These are phyloP conservation scores for Dittrichia graveolens DNA, from an alignment of 129 eudicot genomes.

Conservation along the genomic window DNA sequence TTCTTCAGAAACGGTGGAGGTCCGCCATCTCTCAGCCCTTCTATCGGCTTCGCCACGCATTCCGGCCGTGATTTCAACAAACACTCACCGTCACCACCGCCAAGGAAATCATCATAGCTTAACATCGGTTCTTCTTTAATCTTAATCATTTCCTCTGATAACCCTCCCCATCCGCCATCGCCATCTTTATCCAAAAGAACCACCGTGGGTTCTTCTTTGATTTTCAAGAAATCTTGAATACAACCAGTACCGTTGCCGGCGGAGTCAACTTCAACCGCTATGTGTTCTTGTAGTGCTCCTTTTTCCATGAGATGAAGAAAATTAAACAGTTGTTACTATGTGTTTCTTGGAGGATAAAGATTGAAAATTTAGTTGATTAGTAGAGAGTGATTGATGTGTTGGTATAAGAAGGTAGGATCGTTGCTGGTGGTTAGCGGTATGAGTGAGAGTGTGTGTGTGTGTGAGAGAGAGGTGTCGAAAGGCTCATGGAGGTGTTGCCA, in stretches of 20 bases:
- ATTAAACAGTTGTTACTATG: neutral
- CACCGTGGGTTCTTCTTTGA: conserved; percentile 49
- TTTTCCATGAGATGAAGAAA: conserved; percentile 7
- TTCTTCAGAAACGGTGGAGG: conserved; percentile 92
- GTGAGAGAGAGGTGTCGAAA: conserved; percentile 39
- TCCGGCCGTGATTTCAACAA: conserved; percentile 16
- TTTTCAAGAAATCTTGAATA: conserved; percentile 20
- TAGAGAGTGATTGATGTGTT: conserved; percentile 13
- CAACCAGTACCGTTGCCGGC: neutral
- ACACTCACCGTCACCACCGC: conserved; percentile 26
- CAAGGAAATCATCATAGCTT: neutral
- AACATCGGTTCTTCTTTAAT: conserved; percentile 40
- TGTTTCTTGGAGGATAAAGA: conserved; percentile 4
- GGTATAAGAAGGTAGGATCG: conserved; percentile 29
- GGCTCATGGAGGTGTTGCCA: conserved; percentile 43
- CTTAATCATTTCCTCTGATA: conserved; percentile 1
- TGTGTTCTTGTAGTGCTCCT: neutral
- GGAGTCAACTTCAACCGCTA: neutral
- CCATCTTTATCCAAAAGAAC: neutral
- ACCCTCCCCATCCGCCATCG: neutral
- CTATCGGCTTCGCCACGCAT: conserved; percentile 51
- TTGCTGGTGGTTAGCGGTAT: conserved; percentile 41
- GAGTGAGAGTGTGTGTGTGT: conserved; percentile 20
- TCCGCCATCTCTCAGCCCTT: conserved; percentile 67
- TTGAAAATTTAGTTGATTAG: neutral